A percentile compares a stretch with the other conserved stretches of the same genome.
phyloP scores from a whole-genome alignment of 78 protist species.

The Chrysochromulina parva region DNA sequence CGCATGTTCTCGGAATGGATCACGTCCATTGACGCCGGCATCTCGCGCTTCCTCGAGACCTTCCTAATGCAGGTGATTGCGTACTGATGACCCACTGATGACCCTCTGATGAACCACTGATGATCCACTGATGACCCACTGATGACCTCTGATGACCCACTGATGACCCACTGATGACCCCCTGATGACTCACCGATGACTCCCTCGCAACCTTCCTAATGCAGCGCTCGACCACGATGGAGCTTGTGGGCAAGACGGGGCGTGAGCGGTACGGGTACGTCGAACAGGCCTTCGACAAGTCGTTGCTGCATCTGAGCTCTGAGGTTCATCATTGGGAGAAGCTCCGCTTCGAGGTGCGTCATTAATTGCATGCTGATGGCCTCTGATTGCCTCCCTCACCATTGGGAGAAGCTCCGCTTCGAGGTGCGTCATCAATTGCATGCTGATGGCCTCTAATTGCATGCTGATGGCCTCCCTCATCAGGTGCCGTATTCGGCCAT shows the following conservation, averaged over 20 bases:
- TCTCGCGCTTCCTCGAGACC: not conserved
- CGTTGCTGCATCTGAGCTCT: conserved; percentile 50
- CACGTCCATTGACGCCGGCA: not conserved
- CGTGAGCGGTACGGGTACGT: conserved; percentile 3
- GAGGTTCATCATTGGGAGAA: conserved; percentile 72
- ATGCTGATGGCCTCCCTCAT: conserved; percentile 38
- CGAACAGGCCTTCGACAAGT: conserved; percentile 55
- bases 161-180: too few relatives aligned
- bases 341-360: conserved; percentile 36
- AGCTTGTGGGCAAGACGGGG: too few relatives aligned
- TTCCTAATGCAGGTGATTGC: not conserved
- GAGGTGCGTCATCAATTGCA: not conserved
- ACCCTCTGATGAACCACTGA: too few relatives aligned
- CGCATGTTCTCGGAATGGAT: conserved; percentile 16
- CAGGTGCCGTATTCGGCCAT: conserved; percentile 49
- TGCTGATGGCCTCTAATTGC: not conserved
- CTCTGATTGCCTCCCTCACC: too few relatives aligned
- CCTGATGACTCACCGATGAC: too few relatives aligned
- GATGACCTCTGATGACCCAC: too few relatives aligned
- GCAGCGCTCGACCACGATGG: too few relatives aligned
- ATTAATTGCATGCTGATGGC: too few relatives aligned
- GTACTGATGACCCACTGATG: not conserved
- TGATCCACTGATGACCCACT: too few relatives aligned
- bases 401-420: conserved; percentile 54
- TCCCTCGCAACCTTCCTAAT: too few relatives aligned